Evolutionary conservation across 176 grass and related monocot species (phyloP), one percentile per base, ranked within the genome.

Genomic region (Carex cristatella): DNA sequence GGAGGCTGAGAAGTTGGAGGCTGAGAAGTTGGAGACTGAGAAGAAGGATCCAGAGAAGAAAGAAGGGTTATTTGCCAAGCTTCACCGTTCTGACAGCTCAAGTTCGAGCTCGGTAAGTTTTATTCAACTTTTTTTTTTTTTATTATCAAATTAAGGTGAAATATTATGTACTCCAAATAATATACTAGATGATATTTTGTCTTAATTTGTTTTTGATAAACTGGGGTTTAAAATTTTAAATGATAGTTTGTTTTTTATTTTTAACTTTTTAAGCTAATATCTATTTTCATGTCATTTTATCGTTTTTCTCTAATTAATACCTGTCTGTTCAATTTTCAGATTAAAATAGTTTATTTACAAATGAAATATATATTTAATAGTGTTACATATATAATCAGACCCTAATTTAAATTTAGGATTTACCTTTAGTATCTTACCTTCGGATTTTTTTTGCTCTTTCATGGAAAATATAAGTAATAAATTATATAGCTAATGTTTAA

Each of bases 61-160:
- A 86, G 96, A 92, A 86, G 84, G 86, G 7, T 81, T 95, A 11
- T 15, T 91, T 28, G 61, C 83, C 64, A 96, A 99, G 86, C 91
- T 96, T 35, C 91, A 94, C 60, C 91, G 93, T 13, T 81, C 96
- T 35, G 65, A 85, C 75, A 75, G 90, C 85, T 94, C 93, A 16
- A 99, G 93, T 86, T 99, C 97, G 5, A 99, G 93, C 88, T 95
- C 96, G 32, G 97, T 99, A 87, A 82, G 90, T 82, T 27, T 46
- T 10, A 51, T 82, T 53, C 15, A 14, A 28, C 18, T 4, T 3
- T 62, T 60, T 2, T 2, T 55, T 84, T 10, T 55, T 84, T 10
- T 3, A 1, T 69, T 2, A 1, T 69, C 5, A 2, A 53, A 32
- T 53, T 81, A 54, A 40, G 48, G 12, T 69, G 23, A 54, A 0